These are phyloP conservation scores for Hyaloscypha bicolor DNA, from an alignment of 495 filamentous ascomycete species.

Conservation along the genomic window DNA sequence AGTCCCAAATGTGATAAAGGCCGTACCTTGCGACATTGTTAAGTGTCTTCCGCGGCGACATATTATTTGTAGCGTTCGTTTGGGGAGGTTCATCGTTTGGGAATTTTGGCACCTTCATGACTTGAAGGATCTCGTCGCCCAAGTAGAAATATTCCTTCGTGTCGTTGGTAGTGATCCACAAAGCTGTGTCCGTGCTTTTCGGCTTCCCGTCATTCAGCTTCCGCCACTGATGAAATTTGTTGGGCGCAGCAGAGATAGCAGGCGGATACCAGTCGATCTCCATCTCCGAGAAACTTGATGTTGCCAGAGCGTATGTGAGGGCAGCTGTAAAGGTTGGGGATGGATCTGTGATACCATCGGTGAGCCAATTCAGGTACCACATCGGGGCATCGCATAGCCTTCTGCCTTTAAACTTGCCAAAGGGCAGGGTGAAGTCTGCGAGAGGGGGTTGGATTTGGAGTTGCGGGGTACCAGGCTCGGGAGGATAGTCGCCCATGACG, in stretches of 20 bases:
- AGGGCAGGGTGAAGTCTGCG: not conserved
- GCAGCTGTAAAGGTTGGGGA: not conserved
- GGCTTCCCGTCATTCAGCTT: not conserved
- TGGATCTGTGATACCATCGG: not conserved
- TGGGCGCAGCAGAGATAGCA: not conserved
- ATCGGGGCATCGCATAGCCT: not conserved
- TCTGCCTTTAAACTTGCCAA: conserved; percentile 2
- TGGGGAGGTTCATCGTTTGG: not conserved
- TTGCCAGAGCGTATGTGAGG: not conserved
- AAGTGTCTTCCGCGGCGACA: not conserved
- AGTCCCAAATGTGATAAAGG: not conserved
- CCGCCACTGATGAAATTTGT: not conserved
- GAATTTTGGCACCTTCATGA: not conserved
- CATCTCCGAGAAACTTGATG: not conserved
- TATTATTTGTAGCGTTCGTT: not conserved
- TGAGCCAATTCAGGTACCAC: not conserved
- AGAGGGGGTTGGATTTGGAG: not conserved
- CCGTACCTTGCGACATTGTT: not conserved
- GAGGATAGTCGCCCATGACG: not conserved
- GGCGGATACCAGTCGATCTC: not conserved
- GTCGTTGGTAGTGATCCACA: not conserved
- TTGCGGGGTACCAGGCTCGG: not conserved
- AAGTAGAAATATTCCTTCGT: not conserved
- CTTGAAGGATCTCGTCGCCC: not conserved
- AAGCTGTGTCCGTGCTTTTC: not conserved